Percentiles rank a stretch among this genome's conserved stretches.
phyloP scores from a whole-genome alignment of 306 rosid species.

The Boehmeria nivea region DNA sequence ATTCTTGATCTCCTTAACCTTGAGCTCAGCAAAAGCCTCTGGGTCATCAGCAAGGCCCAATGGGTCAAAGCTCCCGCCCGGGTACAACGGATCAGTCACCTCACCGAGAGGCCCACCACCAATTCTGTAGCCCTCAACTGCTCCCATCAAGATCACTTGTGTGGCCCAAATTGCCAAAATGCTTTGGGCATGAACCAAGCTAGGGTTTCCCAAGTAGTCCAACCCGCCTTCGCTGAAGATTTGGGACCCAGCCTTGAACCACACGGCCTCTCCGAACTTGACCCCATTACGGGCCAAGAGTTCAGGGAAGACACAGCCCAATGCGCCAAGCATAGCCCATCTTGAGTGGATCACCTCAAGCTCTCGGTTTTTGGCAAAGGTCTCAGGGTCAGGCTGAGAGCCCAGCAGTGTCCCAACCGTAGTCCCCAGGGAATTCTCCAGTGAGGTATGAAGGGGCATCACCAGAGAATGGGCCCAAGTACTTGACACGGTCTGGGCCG shows the following conservation, averaged over 20 bases:
- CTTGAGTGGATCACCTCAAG: slow-evolving; percentile 24
- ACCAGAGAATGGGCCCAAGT: slow-evolving; percentile 39
- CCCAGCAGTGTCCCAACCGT: slow-evolving; percentile 37
- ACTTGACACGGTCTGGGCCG: slow-evolving; percentile 28
- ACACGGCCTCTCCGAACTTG: slow-evolving; percentile 30
- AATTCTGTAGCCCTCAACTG: slow-evolving; percentile 24
- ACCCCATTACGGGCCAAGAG: slow-evolving; percentile 31
- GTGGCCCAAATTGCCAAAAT: slow-evolving; percentile 30
- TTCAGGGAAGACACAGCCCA: slow-evolving; percentile 32
- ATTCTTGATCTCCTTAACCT: slow-evolving; percentile 31
- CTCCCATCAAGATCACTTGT: slow-evolving; percentile 27
- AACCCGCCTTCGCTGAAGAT: slow-evolving; percentile 35
- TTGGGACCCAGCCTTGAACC: slow-evolving; percentile 39
- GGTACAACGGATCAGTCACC: slow-evolving; percentile 25
- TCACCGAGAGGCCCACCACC: slow-evolving; percentile 31
- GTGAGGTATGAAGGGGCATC: slow-evolving; percentile 26
- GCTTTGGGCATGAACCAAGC: slow-evolving; percentile 30
- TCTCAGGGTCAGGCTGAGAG: slow-evolving; percentile 36
- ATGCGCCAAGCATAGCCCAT: slow-evolving; percentile 25
- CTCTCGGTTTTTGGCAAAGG: slow-evolving; percentile 29
- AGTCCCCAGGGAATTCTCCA: slow-evolving; percentile 29
- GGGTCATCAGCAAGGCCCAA: slow-evolving; percentile 27
- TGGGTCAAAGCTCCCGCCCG: slow-evolving; percentile 34
- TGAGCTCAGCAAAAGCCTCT: slow-evolving; percentile 28
- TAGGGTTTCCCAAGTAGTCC: slow-evolving; percentile 31